Base-by-base conservation (phyloP, 345 rosid species). In the Acer saccharum region DNA sequence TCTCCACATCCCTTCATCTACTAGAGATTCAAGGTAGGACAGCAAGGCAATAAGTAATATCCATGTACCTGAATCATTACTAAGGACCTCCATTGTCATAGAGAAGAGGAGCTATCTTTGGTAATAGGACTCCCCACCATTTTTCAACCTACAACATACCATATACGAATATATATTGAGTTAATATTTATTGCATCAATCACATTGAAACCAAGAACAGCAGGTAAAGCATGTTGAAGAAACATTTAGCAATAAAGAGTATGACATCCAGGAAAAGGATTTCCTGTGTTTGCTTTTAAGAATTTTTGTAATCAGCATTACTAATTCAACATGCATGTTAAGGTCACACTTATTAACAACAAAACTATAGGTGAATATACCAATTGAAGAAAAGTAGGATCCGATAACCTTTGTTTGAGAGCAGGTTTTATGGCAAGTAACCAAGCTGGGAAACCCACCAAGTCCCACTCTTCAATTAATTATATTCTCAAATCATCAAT, bases 401-500 rank as follows among this genome's bases (percentile, higher is more conserved):
- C 96, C 17, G 94, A 86, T 69, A 96, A 87, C 88, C 99, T 87
- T 63, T 92, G 25, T 80, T 78, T 90, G 62, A 88, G 84, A 72
- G 86, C 85, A 62, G 97, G 98, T 78, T 84, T 80, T 77, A 86
- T 83, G 76, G 95, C 84, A 75, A 95, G 92, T 68, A 95, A 76
- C 99, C 99, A 93, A 79, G 89, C 89, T 83, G 99, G 98, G 72
- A 95, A 93, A 23, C 98, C 98, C 29, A 98, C 98, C 43, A 95
- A 83, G 83, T 95, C 99, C 99, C 99, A 95, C 84, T 93, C 98
- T 95, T 91, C 80, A 79, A 64, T 54, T 73, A 68, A 60, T 21
- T 18, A 29, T 41, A 71, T 72, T 75, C 69, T 39, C 23, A 29
- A 29, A 29, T 29, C 3, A 29, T 29, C 32, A 29, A 29, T 29